Percentiles rank a stretch among this genome's conserved stretches.
Conservation (phyloP, 345 rosid species). For the Noccaea bulbosa region DNA sequence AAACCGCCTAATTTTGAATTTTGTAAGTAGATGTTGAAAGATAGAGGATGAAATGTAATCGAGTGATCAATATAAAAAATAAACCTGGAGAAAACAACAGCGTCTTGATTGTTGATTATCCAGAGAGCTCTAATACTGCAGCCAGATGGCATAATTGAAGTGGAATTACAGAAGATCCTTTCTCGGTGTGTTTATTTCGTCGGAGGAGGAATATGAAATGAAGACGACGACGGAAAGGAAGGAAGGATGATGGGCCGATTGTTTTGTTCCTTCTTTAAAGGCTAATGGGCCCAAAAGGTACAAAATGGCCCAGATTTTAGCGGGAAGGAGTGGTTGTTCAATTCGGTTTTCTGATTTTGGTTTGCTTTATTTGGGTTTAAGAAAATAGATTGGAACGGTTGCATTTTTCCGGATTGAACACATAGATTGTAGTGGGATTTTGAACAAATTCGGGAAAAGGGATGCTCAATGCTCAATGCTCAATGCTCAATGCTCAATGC, state of each 20-base stretch:
- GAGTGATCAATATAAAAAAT: neutral
- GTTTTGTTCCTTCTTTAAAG: neutral
- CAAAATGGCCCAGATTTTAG: too few species aligned
- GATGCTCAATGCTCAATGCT: too few species aligned
- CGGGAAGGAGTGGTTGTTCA: neutral
- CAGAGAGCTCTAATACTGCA: conserved; percentile 91
- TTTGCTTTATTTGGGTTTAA: neutral
- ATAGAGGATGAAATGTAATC: conserved; percentile 15
- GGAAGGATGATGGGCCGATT: neutral
- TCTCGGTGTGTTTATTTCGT: neutral
- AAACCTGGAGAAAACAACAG: conserved; percentile 87
- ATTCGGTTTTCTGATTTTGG: neutral
- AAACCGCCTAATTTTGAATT: conserved; percentile 57
- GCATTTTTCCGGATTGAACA: neutral
- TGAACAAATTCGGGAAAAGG: too few species aligned
- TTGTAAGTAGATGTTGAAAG: neutral
- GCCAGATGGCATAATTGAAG: conserved; percentile 54
- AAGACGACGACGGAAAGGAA: neutral
- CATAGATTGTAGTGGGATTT: neutral
- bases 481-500: neutral
- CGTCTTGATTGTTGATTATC: conserved; percentile 75
- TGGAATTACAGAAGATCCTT: neutral
- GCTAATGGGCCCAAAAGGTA: neutral
- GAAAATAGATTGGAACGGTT: neutral
- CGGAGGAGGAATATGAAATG: neutral